phyloP scores from a whole-genome alignment of 306 rosid genomes.

The Geum urbanum region DNA sequence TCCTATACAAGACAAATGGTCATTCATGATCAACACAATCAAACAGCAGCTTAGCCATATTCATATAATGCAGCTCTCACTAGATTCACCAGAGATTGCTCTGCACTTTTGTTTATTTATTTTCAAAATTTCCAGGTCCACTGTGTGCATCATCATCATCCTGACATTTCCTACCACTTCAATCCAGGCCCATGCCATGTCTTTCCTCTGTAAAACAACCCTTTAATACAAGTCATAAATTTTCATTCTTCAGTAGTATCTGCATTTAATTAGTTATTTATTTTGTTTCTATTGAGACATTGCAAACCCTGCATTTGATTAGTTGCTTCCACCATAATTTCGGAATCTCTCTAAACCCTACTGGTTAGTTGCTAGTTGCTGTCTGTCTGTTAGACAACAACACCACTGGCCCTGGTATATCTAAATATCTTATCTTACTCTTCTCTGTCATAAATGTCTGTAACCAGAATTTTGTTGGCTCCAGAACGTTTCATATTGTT shows the following conservation, averaged over 20 bases:
- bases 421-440: not conserved
- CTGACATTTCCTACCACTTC: constrained; percentile 7
- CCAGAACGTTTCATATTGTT: too few relatives aligned
- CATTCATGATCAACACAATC: not conserved
- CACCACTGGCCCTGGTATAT: not conserved
- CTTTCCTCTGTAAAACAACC: not conserved
- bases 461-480: too few relatives aligned
- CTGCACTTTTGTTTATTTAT: not conserved
- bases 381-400: not conserved
- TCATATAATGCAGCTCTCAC: not conserved
- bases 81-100: not conserved
- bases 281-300: too few relatives aligned
- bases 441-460: not conserved
- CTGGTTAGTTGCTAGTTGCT: not conserved
- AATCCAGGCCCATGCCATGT: not conserved
- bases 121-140: not conserved
- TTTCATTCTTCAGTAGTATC: too few relatives aligned
- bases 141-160: not conserved
- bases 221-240: not conserved
- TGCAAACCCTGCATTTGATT: not conserved
- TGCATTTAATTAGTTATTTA: too few relatives aligned
- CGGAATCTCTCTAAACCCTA: not conserved
- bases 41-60: not conserved
- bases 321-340: not conserved
- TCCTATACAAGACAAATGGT: constrained; percentile 3